These are phyloP conservation scores for Cubamyces lactineus DNA, from an alignment of 768 basidiomycete species.

Conservation along the genomic window DNA sequence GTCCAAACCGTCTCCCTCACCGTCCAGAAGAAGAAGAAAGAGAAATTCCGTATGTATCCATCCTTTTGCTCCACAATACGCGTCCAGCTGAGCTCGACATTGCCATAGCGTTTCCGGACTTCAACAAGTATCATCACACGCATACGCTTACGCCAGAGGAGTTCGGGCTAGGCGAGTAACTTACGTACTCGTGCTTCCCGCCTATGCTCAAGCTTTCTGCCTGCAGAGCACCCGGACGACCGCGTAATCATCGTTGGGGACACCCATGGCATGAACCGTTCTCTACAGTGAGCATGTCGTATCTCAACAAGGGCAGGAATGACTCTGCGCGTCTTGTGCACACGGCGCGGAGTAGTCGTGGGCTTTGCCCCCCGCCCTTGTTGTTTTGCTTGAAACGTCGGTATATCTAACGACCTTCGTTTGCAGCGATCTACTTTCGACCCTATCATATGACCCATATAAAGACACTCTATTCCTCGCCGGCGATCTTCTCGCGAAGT, in stretches of 20 bases:
- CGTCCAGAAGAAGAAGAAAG: conserved; percentile 19
- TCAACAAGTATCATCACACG: conserved; percentile 51
- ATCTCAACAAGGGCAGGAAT: background rate
- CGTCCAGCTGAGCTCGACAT: background rate
- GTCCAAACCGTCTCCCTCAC: conserved; percentile 18
- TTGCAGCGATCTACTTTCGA: conserved; percentile 60
- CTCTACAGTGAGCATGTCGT: conserved; percentile 58
- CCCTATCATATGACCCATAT: conserved; percentile 59
- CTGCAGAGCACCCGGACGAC: conserved; percentile 50
- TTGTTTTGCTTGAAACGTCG: background rate
- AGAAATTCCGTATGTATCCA: conserved; percentile 18
- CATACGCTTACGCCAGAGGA: conserved; percentile 48
- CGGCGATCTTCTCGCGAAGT: conserved; percentile 84
- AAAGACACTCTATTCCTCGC: conserved; percentile 77
- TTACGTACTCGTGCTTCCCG: background rate
- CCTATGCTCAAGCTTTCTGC: background rate
- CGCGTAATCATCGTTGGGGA: conserved; percentile 85
- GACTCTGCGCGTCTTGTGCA: background rate
- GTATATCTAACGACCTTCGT: conserved; percentile 3
- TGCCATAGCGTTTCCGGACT: conserved; percentile 53
- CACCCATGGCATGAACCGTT: conserved; percentile 79
- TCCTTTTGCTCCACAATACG: background rate
- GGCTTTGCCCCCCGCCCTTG: background rate
- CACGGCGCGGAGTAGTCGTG: no score
- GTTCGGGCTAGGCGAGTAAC: conserved; percentile 56